Evolutionary conservation across 148 eudicot species (phyloP).

Genomic region (Rhododendron simsii): DNA sequence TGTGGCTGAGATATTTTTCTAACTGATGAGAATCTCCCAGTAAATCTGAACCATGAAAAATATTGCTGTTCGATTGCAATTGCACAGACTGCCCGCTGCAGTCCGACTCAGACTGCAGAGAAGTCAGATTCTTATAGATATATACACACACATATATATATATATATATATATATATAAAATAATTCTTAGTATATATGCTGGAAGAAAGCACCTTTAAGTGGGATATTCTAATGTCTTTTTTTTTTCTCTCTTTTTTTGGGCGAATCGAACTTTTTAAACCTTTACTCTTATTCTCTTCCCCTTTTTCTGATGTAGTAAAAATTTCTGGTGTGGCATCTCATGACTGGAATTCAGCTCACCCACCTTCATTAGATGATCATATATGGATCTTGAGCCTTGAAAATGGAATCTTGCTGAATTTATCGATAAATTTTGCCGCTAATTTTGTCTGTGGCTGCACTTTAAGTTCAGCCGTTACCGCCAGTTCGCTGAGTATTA

Average conservation of each 20-base stretch:
- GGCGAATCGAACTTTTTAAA: not conserved
- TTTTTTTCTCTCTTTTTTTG: not conserved
- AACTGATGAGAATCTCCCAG: too few relatives aligned
- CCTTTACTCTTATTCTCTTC: conserved; percentile 15
- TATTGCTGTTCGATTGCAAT: not conserved
- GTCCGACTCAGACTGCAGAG: not conserved
- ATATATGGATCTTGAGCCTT: not conserved
- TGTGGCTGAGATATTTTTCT: not conserved
- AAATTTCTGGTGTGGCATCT: not conserved
- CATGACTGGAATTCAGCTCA: not conserved
- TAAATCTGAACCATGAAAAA: too few relatives aligned
- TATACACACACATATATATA: too few relatives aligned
- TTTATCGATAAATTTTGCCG: not conserved
- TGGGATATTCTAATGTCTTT: conserved; percentile 3
- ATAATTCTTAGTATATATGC: too few relatives aligned
- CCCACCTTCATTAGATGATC: not conserved
- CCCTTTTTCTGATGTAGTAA: not conserved
- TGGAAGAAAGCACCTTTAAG: not conserved
- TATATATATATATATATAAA: not conserved
- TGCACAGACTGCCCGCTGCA: not conserved
- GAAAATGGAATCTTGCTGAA: not conserved
- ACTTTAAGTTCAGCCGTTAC: not conserved
- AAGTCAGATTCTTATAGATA: not conserved
- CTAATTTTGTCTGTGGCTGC: not conserved
- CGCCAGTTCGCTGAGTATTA: not conserved